Conservation (phyloP, 306 rosid genomes). For the Oemleria cerasiformis region DNA sequence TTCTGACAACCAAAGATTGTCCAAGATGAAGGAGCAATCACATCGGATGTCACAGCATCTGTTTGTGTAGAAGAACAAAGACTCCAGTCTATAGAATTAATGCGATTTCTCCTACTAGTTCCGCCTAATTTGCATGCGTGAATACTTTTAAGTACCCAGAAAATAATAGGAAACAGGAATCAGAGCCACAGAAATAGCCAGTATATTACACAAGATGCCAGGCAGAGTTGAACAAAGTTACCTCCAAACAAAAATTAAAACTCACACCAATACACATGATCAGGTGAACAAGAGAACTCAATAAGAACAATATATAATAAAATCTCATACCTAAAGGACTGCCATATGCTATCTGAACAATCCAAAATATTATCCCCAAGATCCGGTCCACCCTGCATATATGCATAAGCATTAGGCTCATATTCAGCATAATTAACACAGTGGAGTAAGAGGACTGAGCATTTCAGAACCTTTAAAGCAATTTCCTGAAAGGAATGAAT, state of each 20-base stretch:
- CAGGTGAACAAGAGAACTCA: neutral
- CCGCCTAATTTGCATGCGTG: slow-evolving; percentile 5
- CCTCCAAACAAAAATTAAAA: neutral
- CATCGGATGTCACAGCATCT: slow-evolving; percentile 76
- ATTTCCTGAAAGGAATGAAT: slow-evolving; percentile 36
- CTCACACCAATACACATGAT: neutral
- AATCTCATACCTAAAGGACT: slow-evolving; percentile 32
- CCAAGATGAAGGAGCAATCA: slow-evolving; percentile 84
- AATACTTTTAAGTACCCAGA: slow-evolving; percentile 7
- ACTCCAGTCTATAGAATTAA: slow-evolving; percentile 52
- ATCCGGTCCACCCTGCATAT: slow-evolving; percentile 30
- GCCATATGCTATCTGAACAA: slow-evolving; percentile 36
- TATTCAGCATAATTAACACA: neutral
- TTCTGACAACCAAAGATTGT: slow-evolving; percentile 91
- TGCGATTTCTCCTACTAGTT: slow-evolving; percentile 26
- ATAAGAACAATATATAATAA: slow-evolving; percentile 6
- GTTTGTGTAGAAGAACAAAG: slow-evolving; percentile 40
- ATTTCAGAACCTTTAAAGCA: slow-evolving; percentile 20
- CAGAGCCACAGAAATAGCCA: neutral
- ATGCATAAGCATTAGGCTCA: slow-evolving; percentile 21
- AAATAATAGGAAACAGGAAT: neutral
- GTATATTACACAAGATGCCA: neutral
- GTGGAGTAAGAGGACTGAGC: neutral
- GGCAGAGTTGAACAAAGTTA: neutral
- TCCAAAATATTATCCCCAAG: slow-evolving; percentile 14